phyloP scores from a whole-genome alignment of 257 asterid genomes.

The Leptodermis oblonga region DNA sequence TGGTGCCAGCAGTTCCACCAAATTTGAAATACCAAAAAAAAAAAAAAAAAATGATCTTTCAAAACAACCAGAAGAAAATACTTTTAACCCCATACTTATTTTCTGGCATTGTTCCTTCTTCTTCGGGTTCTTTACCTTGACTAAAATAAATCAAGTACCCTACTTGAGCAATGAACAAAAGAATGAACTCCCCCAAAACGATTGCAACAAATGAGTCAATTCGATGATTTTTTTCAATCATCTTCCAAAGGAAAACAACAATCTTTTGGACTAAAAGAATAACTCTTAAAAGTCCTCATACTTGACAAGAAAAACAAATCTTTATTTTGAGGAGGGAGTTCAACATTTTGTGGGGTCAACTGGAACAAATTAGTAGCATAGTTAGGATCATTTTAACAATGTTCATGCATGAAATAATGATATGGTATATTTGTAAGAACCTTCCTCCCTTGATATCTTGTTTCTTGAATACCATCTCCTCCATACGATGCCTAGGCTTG shows the following conservation, averaged over 20 bases:
- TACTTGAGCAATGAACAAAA: too few species aligned
- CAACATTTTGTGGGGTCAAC: too few species aligned
- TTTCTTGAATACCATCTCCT: slow-evolving; percentile 31
- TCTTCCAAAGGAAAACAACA: neutral
- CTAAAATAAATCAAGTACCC: neutral
- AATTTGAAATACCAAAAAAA: neutral
- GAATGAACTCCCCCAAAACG: neutral
- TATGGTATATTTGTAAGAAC: slow-evolving; percentile 20
- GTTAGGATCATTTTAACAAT: too few species aligned
- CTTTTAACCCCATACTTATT: neutral
- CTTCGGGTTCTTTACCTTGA: neutral
- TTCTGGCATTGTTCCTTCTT: neutral
- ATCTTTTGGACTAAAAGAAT: neutral
- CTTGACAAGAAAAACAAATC: too few species aligned
- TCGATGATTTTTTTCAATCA: neutral
- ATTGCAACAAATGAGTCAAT: too few species aligned
- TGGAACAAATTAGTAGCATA: too few species aligned
- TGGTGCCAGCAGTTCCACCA: neutral
- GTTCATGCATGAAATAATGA: neutral
- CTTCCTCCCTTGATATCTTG: slow-evolving; percentile 50
- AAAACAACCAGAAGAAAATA: neutral
- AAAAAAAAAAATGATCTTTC: neutral
- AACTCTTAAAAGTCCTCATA: too few species aligned
- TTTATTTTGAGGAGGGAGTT: too few species aligned
- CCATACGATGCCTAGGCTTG: slow-evolving; percentile 28